These are phyloP conservation scores for Mycena vulgaris DNA, from an alignment of 768 basidiomycete species.

Conservation along the genomic window DNA sequence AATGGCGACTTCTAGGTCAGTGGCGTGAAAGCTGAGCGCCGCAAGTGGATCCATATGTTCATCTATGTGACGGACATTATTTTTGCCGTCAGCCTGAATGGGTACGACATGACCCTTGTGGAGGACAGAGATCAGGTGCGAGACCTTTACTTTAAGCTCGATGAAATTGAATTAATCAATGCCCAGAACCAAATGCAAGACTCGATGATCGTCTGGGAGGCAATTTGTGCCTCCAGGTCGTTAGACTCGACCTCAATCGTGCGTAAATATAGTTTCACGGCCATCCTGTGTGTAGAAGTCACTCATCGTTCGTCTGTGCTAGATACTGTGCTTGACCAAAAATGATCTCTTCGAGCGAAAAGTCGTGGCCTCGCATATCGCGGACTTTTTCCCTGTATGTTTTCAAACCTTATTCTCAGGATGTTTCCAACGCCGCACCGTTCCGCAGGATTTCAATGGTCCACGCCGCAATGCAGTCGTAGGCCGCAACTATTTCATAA, in stretches of 20 bases:
- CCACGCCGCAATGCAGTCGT: conserved; percentile 76
- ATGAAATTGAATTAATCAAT: conserved; percentile 54
- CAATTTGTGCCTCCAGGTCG: conserved; percentile 98
- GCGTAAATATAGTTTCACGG: conserved; percentile 47
- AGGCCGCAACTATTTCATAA: conserved; percentile 93
- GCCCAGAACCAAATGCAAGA: conserved; percentile 99
- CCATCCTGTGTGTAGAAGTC: conserved; percentile 5
- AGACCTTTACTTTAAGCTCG: conserved; percentile 34
- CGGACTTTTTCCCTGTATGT: conserved; percentile 87
- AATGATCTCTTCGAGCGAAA: conserved; percentile 93
- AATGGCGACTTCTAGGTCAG: conserved; percentile 64
- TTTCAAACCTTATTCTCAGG: neutral
- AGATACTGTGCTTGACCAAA: conserved; percentile 97
- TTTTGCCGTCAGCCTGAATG: conserved; percentile 91
- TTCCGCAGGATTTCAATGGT: conserved; percentile 85
- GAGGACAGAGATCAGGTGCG: conserved; percentile 92
- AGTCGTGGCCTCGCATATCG: conserved; percentile 85
- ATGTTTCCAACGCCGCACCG: conserved; percentile 3
- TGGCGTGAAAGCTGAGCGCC: conserved; percentile 92
- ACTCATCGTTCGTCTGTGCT: neutral
- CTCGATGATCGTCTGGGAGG: conserved; percentile 97
- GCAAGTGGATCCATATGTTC: conserved; percentile 96
- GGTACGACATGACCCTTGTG: conserved; percentile 94
- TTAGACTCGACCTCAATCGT: conserved; percentile 95
- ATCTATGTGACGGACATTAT: conserved; percentile 95